Percentiles rank a stretch among this genome's conserved stretches.
Conservation (phyloP, 2,329 filamentous ascomycete species). For the Colletotrichum falcatum region DNA sequence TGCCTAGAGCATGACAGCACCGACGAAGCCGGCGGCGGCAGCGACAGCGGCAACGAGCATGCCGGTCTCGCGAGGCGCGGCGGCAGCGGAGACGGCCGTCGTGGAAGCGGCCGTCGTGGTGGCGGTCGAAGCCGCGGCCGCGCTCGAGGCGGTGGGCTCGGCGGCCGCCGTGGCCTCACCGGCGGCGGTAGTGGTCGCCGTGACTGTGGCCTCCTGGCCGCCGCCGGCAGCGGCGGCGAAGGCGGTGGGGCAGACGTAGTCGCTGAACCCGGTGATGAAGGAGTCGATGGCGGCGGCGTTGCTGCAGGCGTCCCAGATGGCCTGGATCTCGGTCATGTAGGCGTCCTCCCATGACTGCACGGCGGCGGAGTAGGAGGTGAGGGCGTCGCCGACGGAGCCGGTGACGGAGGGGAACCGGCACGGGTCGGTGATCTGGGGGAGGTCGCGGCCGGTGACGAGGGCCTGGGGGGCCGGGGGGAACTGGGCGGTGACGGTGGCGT, state of each 20-base stretch:
- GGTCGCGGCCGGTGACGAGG: conserved; percentile 42
- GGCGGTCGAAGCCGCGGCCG: neutral
- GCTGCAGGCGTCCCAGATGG: conserved; percentile 44
- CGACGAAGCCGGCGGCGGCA: conserved; percentile 28
- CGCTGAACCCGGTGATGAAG: conserved; percentile 6
- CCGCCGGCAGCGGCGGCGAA: neutral
- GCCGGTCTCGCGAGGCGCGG: conserved; percentile 37
- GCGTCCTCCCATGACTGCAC: conserved; percentile 45
- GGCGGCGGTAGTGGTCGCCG: neutral
- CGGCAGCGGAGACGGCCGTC: conserved; percentile 2
- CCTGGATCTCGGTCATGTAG: conserved; percentile 41
- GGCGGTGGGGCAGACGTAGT: conserved; percentile 25
- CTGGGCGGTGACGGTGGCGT: conserved; percentile 39
- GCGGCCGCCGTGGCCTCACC: neutral
- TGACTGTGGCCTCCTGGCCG: neutral
- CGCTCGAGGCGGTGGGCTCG: neutral
- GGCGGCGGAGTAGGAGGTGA: conserved; percentile 44
- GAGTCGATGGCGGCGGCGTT: conserved; percentile 43
- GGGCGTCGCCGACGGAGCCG: conserved; percentile 44
- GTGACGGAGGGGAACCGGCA: conserved; percentile 47
- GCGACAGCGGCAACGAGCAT: conserved; percentile 27
- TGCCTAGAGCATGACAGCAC: conserved; percentile 27
- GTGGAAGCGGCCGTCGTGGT: conserved; percentile 3
- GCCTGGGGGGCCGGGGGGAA: conserved; percentile 42
- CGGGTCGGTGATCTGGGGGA: conserved; percentile 40